Base-by-base conservation (phyloP, 2,329 filamentous ascomycete species). In the Pyricularia pennisetigena region DNA sequence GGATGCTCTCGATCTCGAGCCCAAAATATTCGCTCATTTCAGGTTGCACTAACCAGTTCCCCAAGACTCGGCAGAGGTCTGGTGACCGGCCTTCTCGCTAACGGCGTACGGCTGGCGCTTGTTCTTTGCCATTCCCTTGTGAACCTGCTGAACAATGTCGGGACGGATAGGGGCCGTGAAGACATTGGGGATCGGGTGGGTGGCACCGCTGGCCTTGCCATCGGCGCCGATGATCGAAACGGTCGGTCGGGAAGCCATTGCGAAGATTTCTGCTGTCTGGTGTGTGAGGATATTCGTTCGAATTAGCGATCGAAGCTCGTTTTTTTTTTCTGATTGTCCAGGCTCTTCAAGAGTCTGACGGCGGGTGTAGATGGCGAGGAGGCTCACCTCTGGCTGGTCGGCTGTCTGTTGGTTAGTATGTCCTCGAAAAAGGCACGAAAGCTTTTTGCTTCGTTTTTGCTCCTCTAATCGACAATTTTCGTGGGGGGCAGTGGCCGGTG, bases 51-150 rank as follows among this genome's bases (percentile, higher is more conserved):
- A 82, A 96, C 93, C 94, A 86, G 94, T 98, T 90, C 94, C 94
- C 95, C 95, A 99, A 76, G 96, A 99, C 89, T 99, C 95, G 81
- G 95, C 95, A 84, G 93, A 97, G 81, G 95, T 99, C 88, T 99
- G 95, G 87, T 99, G 95, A 87, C 95, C 95, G 81, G 95, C 95
- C 92, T 99, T 99, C 91, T 98, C 94, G 90, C 93, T 97, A 88
- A 99, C 95, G 79, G 95, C 89, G 84, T 99, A 99, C 77, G 95
- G 94, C 86, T 99, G 95, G 82, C 95, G 91, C 90, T 97, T 97
- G 90, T 99, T 99, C 93, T 99, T 99, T 82, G 94, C 94, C 88
- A 99, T 96, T 79, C 95, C 95, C 79, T 93, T 97, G 90, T 99
- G 95, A 79, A 98, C 91, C 83, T 94, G 91, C 89, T 98, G 94